Percentiles rank a stretch among this genome's conserved stretches.
Evolutionary conservation across 2,329 filamentous ascomycete species (phyloP).

Genomic region (Aschersonia sp.): DNA sequence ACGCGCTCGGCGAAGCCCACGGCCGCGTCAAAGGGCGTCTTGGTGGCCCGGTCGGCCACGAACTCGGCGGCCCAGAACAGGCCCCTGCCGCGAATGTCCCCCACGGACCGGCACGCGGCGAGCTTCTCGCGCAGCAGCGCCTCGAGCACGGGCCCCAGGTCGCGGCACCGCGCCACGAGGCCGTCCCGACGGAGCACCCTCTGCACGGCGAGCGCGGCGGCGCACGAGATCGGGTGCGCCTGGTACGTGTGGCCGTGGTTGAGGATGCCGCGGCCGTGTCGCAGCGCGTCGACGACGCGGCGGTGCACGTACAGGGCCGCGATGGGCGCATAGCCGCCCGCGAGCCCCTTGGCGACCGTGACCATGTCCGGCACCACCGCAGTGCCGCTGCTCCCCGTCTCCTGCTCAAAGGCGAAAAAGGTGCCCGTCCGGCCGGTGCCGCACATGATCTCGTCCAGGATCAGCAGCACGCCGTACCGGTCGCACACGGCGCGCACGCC

Average conservation of each 20-base stretch:
- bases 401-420: constrained; percentile 49
- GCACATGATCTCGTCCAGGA: constrained; percentile 54
- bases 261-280: constrained; percentile 2
- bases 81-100: constrained; percentile 45
- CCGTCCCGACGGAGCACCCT: constrained; percentile 40
- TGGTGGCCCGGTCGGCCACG: constrained; percentile 21
- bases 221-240: constrained; percentile 11
- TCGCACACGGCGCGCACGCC: constrained; percentile 38
- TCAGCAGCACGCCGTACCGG: constrained; percentile 37
- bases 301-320: constrained; percentile 1
- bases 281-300: constrained; percentile 2
- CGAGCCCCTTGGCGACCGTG: constrained; percentile 51
- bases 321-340: constrained; percentile 38
- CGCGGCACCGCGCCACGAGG: constrained; percentile 41
- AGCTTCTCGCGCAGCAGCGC: constrained; percentile 27
- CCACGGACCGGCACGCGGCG: constrained; percentile 32
- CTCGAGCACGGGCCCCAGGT: constrained; percentile 35
- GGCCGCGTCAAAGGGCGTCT: constrained; percentile 17
- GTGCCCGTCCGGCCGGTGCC: constrained; percentile 47
- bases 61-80: constrained; percentile 34
- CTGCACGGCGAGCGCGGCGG: constrained; percentile 11
- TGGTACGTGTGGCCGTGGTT: constrained; percentile 13
- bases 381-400: constrained; percentile 15
- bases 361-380: constrained; percentile 43
- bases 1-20: constrained; percentile 13